A percentile compares a stretch with the other conserved stretches of the same genome.
These are phyloP conservation scores for Xylona heveae DNA, from an alignment of 495 filamentous ascomycete genomes.

Conservation along the genomic window DNA sequence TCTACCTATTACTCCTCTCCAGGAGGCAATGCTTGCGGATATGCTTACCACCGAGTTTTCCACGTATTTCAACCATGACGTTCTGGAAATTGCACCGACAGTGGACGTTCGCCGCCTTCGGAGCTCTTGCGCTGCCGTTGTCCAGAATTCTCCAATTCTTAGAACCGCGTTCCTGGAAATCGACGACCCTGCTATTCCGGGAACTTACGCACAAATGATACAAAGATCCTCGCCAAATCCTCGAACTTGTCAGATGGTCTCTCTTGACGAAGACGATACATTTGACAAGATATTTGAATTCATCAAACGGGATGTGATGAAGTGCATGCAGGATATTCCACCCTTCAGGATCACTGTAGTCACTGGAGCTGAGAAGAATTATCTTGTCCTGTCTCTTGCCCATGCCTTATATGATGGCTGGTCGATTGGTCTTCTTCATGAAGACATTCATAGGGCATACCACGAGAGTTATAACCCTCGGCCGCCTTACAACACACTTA, in stretches of 20 bases:
- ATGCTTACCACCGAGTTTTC: conserved; percentile 44
- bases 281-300: conserved; percentile 10
- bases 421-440: conserved; percentile 43
- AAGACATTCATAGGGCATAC: conserved; percentile 41
- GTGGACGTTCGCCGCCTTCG: conserved; percentile 30
- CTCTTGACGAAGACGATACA: too few relatives aligned
- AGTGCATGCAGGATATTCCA: background rate
- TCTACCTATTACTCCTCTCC: conserved; percentile 47
- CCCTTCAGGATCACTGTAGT: conserved; percentile 6
- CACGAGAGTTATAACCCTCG: conserved; percentile 17
- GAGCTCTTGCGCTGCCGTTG: conserved; percentile 34
- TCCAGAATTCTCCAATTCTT: conserved; percentile 42
- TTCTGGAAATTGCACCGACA: conserved; percentile 27
- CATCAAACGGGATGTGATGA: conserved; percentile 9
- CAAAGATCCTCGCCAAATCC: conserved; percentile 8
- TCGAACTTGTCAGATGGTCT: background rate
- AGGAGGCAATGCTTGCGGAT: conserved; percentile 62
- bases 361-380: conserved; percentile 10
- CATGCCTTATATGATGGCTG: conserved; percentile 69
- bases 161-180: conserved; percentile 49
- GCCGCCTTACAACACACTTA: conserved; percentile 21
- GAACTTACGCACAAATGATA: conserved; percentile 44
- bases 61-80: conserved; percentile 64
- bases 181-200: conserved; percentile 28
- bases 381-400: conserved; percentile 47